A percentile compares a stretch with the other conserved stretches of the same genome.
phyloP scores from a whole-genome alignment of 257 asterid genomes.

The Ilex asprella region DNA sequence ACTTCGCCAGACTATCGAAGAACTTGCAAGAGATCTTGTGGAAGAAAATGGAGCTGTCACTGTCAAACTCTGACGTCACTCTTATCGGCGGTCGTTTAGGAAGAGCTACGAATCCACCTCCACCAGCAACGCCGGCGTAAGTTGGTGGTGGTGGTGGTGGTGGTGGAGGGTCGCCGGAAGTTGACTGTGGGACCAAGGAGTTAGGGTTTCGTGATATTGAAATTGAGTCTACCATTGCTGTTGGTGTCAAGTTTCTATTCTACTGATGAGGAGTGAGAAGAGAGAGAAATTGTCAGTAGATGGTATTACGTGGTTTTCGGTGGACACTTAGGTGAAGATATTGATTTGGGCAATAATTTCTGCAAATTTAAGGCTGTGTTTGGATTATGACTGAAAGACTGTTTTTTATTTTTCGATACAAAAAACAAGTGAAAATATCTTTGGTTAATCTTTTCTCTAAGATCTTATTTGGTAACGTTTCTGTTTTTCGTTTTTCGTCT shows the following conservation, averaged over 20 bases:
- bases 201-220: neutral
- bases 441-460: too few relatives aligned
- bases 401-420: too few relatives aligned
- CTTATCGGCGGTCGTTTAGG: conserved; percentile 59
- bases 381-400: too few relatives aligned
- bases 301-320: conserved; percentile 11
- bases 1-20: conserved; percentile 59
- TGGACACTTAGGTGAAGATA: conserved; percentile 5
- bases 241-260: too few relatives aligned
- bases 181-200: neutral
- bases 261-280: too few relatives aligned
- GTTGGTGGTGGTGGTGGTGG: conserved; percentile 5
- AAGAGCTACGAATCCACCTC: neutral
- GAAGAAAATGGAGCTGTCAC: conserved; percentile 67
- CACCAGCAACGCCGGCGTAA: conserved; percentile 2
- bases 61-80: conserved; percentile 84
- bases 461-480: too few relatives aligned
- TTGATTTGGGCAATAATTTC: too few relatives aligned
- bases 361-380: too few relatives aligned
- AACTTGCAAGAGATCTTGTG: conserved; percentile 74
- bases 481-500: too few relatives aligned
- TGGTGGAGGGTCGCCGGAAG: conserved; percentile 5
- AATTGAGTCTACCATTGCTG: conserved; percentile 19
- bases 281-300: neutral
- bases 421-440: too few relatives aligned